Evolutionary conservation across 2,329 filamentous ascomycete species (phyloP), one percentile per base, ranked within the genome.

Genomic region (Cryphonectria radicalis): DNA sequence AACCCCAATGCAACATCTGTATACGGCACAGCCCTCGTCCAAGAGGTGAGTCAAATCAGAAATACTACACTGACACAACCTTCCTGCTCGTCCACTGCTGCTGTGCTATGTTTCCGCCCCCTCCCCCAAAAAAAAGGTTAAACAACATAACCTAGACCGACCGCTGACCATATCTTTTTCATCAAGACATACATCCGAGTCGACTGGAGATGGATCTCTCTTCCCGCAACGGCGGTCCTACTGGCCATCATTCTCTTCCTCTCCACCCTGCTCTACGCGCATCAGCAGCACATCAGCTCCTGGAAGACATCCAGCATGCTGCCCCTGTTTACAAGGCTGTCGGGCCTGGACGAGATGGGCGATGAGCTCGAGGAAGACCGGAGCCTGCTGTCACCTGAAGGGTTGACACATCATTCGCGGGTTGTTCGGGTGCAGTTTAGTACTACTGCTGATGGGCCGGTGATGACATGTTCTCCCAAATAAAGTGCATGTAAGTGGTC

Each of bases 181-280:
- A 57, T 57, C 11, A 37, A 63, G 59, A 63, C 59, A n/a, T 63
- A 40, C 17, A 63, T 63, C 59, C 17, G 35, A 63, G 59, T 63
- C 22, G 37, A 37, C 32, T 63, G 59, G 59, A 32, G 10, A 22
- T 63, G 59, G 59, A 57, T 57, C 25, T 57, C 59, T 19, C 59
- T 63, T 5, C 59, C 59, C 17, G 59, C 59, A n/a, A 17, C 32
- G 19, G 59, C 37, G 17, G 59, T 63, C 17, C 32, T 63, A 8
- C n/a, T 63, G 14, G 32, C 59, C 10, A 22, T 40, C 17, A 7
- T 40, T 2, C 40, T 63, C 32, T 63, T 63, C 59, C 32, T 63
- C 37, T 32, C 37, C 59, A 63, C 59, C 6, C 59, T 63, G 19
- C 25, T 63, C 22, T 40, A 63, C 35, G 4, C 35, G 32, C 35